Percentiles rank a stretch among this genome's conserved stretches.
phyloP scores from a whole-genome alignment of 2,329 filamentous ascomycete species.

The Fusarium floridanum region DNA sequence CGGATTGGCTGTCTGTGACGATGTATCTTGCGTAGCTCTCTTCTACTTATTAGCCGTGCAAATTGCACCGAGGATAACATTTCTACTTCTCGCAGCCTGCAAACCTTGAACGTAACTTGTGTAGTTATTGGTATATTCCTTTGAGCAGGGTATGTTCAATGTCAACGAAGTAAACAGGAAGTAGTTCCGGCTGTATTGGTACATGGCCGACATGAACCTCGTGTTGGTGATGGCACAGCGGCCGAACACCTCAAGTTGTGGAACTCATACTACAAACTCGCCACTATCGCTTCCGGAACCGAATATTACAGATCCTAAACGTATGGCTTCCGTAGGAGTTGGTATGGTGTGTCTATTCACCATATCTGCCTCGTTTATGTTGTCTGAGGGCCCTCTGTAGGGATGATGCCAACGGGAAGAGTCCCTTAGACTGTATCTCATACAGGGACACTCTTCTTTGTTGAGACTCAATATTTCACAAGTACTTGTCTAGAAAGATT shows the following conservation, averaged over 20 bases:
- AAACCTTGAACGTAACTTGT: not conserved
- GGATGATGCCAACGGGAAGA: not conserved
- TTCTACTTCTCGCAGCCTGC: no score
- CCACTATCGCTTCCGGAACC: not conserved
- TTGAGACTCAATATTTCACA: conserved; percentile 1
- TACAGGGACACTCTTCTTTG: not conserved
- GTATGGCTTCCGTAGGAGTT: not conserved
- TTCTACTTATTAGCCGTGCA: no score
- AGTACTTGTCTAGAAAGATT: conserved; percentile 3
- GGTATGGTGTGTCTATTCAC: not conserved
- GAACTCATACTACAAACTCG: not conserved
- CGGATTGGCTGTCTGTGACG: no score
- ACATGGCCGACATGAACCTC: not conserved
- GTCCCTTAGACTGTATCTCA: not conserved
- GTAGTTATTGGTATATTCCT: no score
- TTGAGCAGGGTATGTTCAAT: no score
- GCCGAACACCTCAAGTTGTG: no score
- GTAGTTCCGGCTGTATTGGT: not conserved
- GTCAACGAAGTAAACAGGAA: not conserved
- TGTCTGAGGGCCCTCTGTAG: not conserved
- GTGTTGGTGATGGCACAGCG: not conserved
- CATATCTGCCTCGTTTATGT: not conserved
- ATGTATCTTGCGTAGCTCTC: no score
- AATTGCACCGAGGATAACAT: no score
- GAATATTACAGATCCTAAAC: not conserved